phyloP scores from a whole-genome alignment of 306 rosid species.

The Vigna reflexopilosa region DNA sequence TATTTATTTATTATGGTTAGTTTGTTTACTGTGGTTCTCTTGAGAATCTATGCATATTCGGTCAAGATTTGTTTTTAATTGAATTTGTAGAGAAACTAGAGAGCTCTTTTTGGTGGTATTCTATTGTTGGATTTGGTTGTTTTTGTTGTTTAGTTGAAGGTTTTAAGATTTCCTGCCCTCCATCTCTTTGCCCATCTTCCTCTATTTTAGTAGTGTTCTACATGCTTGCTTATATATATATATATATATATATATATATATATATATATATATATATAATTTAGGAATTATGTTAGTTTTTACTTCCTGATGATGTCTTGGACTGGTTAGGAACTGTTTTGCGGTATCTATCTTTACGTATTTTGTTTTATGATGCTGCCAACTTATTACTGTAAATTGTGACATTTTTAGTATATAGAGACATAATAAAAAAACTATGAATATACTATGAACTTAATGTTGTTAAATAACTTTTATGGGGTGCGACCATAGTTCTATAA shows the following conservation, averaged over 20 bases:
- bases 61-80: slow-evolving; percentile 7
- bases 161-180: not conserved
- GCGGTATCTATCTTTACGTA: not conserved
- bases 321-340: not conserved
- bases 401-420: not conserved
- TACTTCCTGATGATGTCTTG: not conserved
- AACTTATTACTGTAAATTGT: not conserved
- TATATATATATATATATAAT: not conserved
- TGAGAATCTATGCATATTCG: not conserved
- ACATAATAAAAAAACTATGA: not conserved
- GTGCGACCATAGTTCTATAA: not conserved
- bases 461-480: not conserved
- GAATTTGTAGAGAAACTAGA: slow-evolving; percentile 22
- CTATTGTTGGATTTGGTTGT: not conserved
- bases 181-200: not conserved
- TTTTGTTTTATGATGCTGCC: not conserved
- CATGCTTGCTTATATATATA: not conserved
- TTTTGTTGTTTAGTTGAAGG: slow-evolving; percentile 1
- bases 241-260: too few relatives aligned
- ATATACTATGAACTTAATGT: not conserved
- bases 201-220: not conserved
- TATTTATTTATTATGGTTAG: slow-evolving; percentile 21
- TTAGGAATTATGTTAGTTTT: not conserved
- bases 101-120: not conserved
- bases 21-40: slow-evolving; percentile 19